These are phyloP conservation scores for Xylaria sp. DNA, from an alignment of 2,329 filamentous ascomycete genomes.

Conservation along the genomic window DNA sequence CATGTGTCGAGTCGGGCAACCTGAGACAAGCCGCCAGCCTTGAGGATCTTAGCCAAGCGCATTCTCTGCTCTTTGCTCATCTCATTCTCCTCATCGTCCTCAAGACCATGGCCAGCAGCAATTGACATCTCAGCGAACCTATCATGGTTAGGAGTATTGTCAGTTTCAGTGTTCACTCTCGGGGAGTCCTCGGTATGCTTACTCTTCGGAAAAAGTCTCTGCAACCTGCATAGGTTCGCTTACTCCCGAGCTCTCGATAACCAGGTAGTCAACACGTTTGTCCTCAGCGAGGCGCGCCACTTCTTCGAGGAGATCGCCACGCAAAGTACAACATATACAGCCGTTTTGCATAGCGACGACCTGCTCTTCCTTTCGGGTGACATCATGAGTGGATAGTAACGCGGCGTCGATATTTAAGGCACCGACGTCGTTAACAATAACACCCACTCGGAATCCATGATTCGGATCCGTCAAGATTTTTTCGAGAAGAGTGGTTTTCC, in stretches of 20 bases:
- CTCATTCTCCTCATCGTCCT: conserved; percentile 35
- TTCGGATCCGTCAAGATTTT: conserved; percentile 67
- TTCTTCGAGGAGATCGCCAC: conserved; percentile 73
- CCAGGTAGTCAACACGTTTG: conserved; percentile 64
- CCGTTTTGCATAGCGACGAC: conserved; percentile 73
- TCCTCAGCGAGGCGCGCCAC: conserved; percentile 68
- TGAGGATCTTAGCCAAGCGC: conserved; percentile 36
- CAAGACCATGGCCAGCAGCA: conserved; percentile 38
- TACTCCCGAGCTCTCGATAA: conserved; percentile 30
- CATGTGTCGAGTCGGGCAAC: conserved; percentile 73
- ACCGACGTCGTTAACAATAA: conserved; percentile 77
- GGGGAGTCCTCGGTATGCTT: conserved; percentile 67
- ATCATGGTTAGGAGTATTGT: neutral
- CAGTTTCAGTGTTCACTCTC: conserved; percentile 59
- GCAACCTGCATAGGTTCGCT: conserved; percentile 31
- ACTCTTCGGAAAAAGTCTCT: conserved; percentile 47
- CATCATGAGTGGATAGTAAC: conserved; percentile 61
- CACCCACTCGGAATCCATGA: conserved; percentile 71
- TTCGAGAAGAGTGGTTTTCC: conserved; percentile 73
- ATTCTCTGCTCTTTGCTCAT: conserved; percentile 32
- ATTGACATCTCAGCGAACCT: conserved; percentile 42
- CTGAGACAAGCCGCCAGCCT: conserved; percentile 66
- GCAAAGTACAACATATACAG: conserved; percentile 77
- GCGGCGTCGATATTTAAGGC: conserved; percentile 69
- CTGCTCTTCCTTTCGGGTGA: conserved; percentile 64